Conservation (phyloP, 176 grass and related monocot species). For the Stipa capillata region DNA sequence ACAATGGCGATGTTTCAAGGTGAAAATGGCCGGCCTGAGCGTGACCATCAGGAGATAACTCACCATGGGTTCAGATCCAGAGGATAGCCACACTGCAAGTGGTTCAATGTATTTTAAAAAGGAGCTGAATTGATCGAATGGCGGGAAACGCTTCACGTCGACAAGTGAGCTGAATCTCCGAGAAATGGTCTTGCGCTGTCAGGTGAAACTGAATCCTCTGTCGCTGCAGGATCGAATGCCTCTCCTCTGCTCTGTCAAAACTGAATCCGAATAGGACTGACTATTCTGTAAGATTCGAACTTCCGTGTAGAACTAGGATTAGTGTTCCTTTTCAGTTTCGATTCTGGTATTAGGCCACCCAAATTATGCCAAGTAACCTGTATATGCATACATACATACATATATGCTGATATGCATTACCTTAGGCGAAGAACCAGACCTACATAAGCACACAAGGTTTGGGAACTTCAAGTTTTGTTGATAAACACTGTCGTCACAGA, state of each 20-base stretch:
- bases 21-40: constrained; percentile 18
- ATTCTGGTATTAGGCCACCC: not conserved
- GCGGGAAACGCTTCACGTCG: constrained; percentile 34
- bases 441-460: not conserved
- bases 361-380: not conserved
- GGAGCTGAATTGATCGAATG: not conserved
- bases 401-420: too few species aligned
- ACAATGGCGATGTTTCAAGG: not conserved
- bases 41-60: not conserved
- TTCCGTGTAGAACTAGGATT: not conserved
- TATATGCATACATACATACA: not conserved
- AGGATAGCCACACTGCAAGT: not conserved
- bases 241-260: not conserved
- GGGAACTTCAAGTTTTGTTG: not conserved
- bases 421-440: not conserved
- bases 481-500: not conserved
- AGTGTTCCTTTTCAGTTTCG: not conserved
- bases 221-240: too few species aligned
- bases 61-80: constrained; percentile 30
- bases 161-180: not conserved
- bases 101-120: constrained; percentile 14
- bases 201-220: not conserved
- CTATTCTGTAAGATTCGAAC: not conserved
- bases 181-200: not conserved
- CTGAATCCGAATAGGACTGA: not conserved